phyloP scores from a whole-genome alignment of 2,329 filamentous ascomycete genomes.

The Venturiaceae sp. region DNA sequence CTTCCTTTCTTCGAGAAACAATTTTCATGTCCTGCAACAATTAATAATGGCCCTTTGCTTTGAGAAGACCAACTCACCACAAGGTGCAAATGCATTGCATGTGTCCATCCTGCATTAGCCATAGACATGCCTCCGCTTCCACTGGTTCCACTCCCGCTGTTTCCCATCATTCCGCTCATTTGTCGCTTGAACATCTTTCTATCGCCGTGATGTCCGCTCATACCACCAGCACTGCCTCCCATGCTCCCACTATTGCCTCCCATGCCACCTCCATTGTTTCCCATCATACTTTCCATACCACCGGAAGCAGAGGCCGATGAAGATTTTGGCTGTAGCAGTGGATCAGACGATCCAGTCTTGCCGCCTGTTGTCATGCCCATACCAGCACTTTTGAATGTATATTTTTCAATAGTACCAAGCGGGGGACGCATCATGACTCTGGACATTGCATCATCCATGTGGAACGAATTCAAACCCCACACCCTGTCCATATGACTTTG shows the following conservation, averaged over 20 bases:
- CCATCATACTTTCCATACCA: background rate
- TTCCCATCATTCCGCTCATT: background rate
- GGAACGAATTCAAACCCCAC: conserved; percentile 5
- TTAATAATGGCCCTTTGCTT: background rate
- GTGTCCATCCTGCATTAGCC: background rate
- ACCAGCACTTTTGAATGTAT: conserved; percentile 4
- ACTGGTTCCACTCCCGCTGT: too few species aligned
- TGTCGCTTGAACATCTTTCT: background rate
- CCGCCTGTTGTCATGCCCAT: conserved; percentile 4
- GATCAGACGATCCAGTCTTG: background rate
- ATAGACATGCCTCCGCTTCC: background rate
- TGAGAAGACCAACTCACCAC: background rate
- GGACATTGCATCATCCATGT: conserved; percentile 6
- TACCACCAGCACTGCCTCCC: background rate
- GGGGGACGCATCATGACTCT: conserved; percentile 3
- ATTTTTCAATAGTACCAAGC: conserved; percentile 1
- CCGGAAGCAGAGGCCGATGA: background rate
- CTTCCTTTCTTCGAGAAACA: conserved; percentile 4
- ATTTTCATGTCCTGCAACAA: conserved; percentile 5
- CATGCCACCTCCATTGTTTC: background rate
- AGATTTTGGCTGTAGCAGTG: background rate
- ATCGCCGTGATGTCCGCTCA: background rate
- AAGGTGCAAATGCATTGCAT: conserved; percentile 6
- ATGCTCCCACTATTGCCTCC: background rate
- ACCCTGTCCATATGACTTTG: conserved; percentile 1